phyloP scores from a whole-genome alignment of 257 asterid species.

The Coffea eugenioides region DNA sequence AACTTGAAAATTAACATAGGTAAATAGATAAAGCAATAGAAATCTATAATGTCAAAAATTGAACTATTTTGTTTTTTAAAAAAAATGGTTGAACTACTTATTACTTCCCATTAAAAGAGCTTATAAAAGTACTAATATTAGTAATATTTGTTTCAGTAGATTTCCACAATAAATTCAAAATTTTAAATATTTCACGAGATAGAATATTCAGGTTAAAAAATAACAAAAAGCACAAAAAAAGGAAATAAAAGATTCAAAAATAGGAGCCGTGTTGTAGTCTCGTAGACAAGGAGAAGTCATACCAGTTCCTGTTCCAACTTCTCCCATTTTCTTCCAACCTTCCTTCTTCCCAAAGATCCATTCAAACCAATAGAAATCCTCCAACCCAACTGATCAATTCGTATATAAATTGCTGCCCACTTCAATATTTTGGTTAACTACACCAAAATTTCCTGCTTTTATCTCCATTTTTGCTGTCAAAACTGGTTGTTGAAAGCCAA shows the following conservation, averaged over 20 bases:
- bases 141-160: too few species aligned
- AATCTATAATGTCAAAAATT: too few species aligned
- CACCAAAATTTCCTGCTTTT: background rate
- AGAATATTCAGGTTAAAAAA: background rate
- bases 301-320: background rate
- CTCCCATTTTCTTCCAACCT: constrained; percentile 13
- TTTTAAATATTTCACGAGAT: background rate
- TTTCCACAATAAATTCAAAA: too few species aligned
- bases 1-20: too few species aligned
- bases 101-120: too few species aligned
- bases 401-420: background rate
- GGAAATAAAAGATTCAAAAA: background rate
- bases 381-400: background rate
- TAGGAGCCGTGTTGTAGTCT: background rate
- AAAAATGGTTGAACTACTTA: too few species aligned
- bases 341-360: constrained; percentile 15
- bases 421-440: constrained; percentile 1
- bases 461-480: background rate
- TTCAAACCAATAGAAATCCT: constrained; percentile 8
- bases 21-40: too few species aligned
- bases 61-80: too few species aligned
- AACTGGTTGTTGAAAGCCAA: background rate
- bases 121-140: too few species aligned
- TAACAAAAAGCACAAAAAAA: background rate
- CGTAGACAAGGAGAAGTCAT: constrained; percentile 1